Evolutionary conservation across 768 basidiomycete species (phyloP).

Genomic region (Neoboletus brunneissimus): DNA sequence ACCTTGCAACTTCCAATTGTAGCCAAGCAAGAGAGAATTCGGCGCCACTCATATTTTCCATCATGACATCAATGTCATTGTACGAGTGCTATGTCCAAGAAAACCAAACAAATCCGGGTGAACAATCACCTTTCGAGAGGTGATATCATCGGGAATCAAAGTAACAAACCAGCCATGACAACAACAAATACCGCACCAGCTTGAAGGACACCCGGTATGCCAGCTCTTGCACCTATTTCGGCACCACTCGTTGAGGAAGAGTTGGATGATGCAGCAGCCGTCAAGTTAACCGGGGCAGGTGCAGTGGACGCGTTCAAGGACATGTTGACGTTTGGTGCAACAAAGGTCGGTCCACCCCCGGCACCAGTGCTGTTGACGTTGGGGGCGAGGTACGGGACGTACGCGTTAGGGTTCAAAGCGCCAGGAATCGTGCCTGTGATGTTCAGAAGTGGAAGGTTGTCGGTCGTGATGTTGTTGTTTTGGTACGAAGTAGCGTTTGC

Average conservation of each 20-base stretch:
- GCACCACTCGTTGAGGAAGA: conserved; percentile 4
- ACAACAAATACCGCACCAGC: conserved; percentile 4
- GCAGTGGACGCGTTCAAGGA: conserved; percentile 33
- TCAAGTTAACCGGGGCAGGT: conserved; percentile 42
- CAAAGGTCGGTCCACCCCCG: conserved; percentile 42
- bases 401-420: conserved; percentile 39
- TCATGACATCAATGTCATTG: not conserved
- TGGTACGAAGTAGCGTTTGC: conserved; percentile 45
- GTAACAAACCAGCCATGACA: conserved; percentile 3
- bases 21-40: no score
- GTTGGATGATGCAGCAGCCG: conserved; percentile 14
- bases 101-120: not conserved
- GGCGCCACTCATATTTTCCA: not conserved
- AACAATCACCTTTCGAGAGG: not conserved
- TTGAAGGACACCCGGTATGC: conserved; percentile 9
- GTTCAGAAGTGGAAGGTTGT: conserved; percentile 38
- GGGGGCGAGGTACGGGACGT: conserved; percentile 46
- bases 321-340: conserved; percentile 34
- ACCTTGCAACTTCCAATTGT: no score
- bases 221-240: not conserved
- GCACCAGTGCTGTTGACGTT: conserved; percentile 38
- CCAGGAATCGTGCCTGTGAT: conserved; percentile 42
- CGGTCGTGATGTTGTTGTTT: conserved; percentile 33
- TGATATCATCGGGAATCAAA: not conserved
- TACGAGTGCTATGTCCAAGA: not conserved